Evolutionary conservation across 2,329 filamentous ascomycete species (phyloP), one percentile per base, ranked within the genome.

Genomic region (Elsinoe batatas): DNA sequence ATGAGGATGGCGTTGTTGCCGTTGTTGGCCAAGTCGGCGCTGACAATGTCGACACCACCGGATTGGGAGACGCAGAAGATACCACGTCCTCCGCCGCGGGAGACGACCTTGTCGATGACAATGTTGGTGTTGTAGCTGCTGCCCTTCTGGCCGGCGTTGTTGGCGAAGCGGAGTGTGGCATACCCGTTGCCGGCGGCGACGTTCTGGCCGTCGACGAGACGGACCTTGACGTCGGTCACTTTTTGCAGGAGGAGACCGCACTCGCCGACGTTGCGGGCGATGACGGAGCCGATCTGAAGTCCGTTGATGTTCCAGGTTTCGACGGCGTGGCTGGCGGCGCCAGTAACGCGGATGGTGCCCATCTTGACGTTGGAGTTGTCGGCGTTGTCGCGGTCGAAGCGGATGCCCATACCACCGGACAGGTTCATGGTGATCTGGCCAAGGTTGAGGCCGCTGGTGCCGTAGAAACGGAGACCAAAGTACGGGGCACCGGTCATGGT

Each of bases 261-360:
- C 65, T 82, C 78, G 40, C 77, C 78, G 2, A 79, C 74, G 57
- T 81, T 68, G 7, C 69, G 69, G 1, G 78, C 79, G 35, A 81
- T 75, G 40, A 82, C 79, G 15, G 69, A 66, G 60, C 72, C 71
- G 61, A 82, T 76, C 1, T 64, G 69, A 2, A 82, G 71, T 10
- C 76, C 74, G 59, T 80, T 74, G 40, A 81, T 81, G 64, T 81
- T 81, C 76, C 78, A 81, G 0, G 76, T 79, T 67, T 82, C 79
- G 33, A 82, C 76, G 2, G 77, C 78, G 62, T 82, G 79, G 62
- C 75, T 78, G 5, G 75, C 69, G 6, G 78, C 77, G 2, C 79
- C 78, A 0, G 71, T 78, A 20, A 80, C 76, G 5, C 59, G 72
- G 59, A 81, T 75, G 32, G 66, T 69, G 54, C 72, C 78, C 72